phyloP scores from a whole-genome alignment of 768 basidiomycete species.

The Cyclocybe cylindracea region DNA sequence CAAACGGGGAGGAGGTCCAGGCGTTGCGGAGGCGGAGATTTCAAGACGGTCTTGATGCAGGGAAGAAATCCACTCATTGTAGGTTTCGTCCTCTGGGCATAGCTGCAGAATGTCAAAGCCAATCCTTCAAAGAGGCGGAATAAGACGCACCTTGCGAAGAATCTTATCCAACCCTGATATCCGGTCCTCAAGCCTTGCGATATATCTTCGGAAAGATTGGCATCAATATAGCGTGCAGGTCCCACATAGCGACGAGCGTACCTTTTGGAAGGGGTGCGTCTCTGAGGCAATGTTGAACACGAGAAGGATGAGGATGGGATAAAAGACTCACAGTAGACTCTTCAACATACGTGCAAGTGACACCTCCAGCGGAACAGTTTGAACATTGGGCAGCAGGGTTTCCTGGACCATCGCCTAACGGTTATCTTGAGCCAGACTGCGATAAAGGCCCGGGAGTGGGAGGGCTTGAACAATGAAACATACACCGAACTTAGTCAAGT shows the following conservation, averaged over 20 bases:
- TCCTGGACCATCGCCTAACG: conserved; percentile 67
- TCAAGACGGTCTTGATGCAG: conserved; percentile 22
- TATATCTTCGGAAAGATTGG: conserved; percentile 38
- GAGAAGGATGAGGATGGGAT: conserved; percentile 12
- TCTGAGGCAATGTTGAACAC: conserved; percentile 26
- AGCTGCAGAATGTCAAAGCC: conserved; percentile 38
- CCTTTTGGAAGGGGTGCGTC: conserved; percentile 66
- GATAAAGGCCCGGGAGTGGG: conserved; percentile 16
- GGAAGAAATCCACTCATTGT: conserved; percentile 50
- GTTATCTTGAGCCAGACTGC: not conserved
- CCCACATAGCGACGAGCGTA: conserved; percentile 20
- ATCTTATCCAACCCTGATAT: conserved; percentile 64
- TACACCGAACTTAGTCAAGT: not conserved
- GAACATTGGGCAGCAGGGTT: conserved; percentile 68
- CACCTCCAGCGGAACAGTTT: conserved; percentile 64
- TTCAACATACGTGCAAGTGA: conserved; percentile 70
- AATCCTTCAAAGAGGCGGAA: not conserved
- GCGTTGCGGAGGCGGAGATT: conserved; percentile 16
- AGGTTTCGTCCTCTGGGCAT: conserved; percentile 63
- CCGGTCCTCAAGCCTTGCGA: conserved; percentile 60
- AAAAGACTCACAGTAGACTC: conserved; percentile 55
- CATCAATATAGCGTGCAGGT: not conserved
- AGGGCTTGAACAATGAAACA: conserved; percentile 59
- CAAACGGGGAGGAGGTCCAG: conserved; percentile 21
- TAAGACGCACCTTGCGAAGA: conserved; percentile 36